Base-by-base conservation (phyloP, 2,329 filamentous ascomycete species). In the Fonsecaea monophora region DNA sequence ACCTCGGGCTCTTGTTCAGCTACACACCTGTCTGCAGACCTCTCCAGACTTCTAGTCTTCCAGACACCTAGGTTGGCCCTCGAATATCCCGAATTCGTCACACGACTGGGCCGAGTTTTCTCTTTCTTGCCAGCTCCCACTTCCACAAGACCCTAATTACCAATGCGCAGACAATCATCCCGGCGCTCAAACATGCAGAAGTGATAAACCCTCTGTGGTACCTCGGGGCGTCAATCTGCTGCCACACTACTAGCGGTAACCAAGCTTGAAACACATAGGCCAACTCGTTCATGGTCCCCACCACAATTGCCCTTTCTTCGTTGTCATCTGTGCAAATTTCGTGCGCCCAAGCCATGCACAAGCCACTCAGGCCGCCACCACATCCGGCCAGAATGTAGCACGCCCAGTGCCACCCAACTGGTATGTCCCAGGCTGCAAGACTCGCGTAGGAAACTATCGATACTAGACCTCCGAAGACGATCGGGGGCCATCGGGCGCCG, bases 251-350 rank as follows among this genome's bases (percentile, higher is more conserved):
- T 35, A 73, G 50, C 6, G 89, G 89, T 50, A 92, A 75, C 89
- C 89, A 91, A 0, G 88, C 87, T 73, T 91, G 88, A 53, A 92
- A 77, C 1, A 90, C 87, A 67, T 90, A 90, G 0, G 88, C 88
- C 79, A 91, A 84, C 73, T 89, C 84, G 67, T 91, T 91, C 87
- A 91, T 91, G 15, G 82, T 78, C 0, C 82, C 89, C 0, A 89
- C 83, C 0, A 91, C 87, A 3, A 92, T 78, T 0, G 89, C 88
- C 18, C 73, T 66, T 66, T 75, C 73, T 60, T 75, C 73, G 30
- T 71, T 71, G 63, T 75, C 73, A 34, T 71, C 72, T 13, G 71
- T 68, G 60, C 84, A 86, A 21, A 86, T 85, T 68, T 86, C 85
- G 61, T 86, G 82, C 0, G 82, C 81, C 83, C 84, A 86, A 74